Conservation (phyloP, 1,139 yeast species). For the Zygosaccharomyces pseudobailii region DNA sequence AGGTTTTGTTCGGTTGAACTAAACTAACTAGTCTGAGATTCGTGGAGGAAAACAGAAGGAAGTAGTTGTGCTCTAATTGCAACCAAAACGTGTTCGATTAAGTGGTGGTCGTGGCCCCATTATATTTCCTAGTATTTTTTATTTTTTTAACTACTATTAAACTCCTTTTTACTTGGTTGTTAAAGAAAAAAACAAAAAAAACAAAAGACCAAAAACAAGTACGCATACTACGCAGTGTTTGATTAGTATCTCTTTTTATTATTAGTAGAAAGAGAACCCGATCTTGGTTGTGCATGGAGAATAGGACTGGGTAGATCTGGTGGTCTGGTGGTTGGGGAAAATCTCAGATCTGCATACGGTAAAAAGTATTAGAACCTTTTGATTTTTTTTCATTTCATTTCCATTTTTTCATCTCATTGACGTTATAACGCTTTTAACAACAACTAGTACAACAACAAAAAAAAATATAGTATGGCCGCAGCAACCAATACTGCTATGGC, state of each 20-base stretch:
- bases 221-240: neutral
- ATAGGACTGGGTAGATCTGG: slow-evolving; percentile 2
- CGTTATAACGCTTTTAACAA: neutral
- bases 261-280: neutral
- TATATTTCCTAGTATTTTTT: neutral
- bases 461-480: slow-evolving; percentile 2
- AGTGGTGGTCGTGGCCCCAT: neutral
- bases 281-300: slow-evolving; percentile 1
- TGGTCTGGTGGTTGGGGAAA: slow-evolving; percentile 5
- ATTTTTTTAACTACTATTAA: neutral
- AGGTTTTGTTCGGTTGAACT: neutral
- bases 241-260: neutral
- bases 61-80: neutral
- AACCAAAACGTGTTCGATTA: neutral
- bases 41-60: neutral
- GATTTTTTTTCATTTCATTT: neutral
- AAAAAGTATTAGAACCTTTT: neutral
- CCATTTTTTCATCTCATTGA: neutral
- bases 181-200: neutral
- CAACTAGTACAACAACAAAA: neutral
- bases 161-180: neutral
- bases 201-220: neutral
- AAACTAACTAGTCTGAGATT: neutral
- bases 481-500: slow-evolving; percentile 14
- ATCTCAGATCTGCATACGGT: slow-evolving; percentile 3